phyloP scores from a whole-genome alignment of 208 protist species.

The Entamoeba invadens region DNA sequence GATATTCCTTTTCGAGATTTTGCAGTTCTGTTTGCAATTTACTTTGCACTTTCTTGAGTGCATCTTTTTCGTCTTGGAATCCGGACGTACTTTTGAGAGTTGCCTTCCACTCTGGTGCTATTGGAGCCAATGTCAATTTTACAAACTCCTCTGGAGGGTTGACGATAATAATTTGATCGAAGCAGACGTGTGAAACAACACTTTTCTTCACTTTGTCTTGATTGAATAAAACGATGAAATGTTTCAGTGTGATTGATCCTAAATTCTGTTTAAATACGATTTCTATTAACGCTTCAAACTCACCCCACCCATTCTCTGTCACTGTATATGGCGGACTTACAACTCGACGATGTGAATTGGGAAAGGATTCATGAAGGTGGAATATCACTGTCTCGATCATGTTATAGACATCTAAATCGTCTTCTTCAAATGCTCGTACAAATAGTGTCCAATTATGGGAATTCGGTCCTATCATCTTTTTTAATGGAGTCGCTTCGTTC shows the following conservation, averaged over 20 bases:
- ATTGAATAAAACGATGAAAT: neutral
- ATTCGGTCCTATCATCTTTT: neutral
- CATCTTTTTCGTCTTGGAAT: neutral
- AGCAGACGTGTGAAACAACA: neutral
- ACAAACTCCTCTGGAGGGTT: neutral
- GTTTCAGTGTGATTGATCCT: neutral
- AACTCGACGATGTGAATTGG: neutral
- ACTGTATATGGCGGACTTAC: neutral
- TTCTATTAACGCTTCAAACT: neutral
- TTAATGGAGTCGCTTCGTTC: neutral
- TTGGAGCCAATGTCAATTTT: neutral
- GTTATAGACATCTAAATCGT: neutral
- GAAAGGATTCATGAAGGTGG: neutral
- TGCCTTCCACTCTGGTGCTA: neutral
- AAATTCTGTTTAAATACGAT: neutral
- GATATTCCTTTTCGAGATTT: neutral
- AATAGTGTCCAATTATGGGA: neutral
- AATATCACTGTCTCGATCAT: neutral
- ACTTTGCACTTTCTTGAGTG: neutral
- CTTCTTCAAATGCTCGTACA: neutral
- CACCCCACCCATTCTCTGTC: neutral
- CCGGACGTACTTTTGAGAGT: neutral
- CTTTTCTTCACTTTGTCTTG: neutral
- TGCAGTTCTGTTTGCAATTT: neutral
- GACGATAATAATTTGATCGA: neutral